These are phyloP conservation scores for Chrysosporium keratinophilum DNA, from an alignment of 2,329 filamentous ascomycete genomes.

Conservation along the genomic window DNA sequence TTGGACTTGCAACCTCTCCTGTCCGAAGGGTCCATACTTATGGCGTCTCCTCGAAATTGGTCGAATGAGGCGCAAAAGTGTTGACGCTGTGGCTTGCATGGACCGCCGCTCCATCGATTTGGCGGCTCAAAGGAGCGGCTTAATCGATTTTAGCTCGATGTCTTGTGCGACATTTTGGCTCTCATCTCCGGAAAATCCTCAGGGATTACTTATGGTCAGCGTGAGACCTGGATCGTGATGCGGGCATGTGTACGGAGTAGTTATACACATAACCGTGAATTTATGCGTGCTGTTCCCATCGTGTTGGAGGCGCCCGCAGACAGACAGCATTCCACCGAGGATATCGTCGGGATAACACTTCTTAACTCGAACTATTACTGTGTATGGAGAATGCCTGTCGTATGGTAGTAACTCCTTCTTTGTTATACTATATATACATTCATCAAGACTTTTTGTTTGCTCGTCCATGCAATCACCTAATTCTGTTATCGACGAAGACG, in stretches of 20 bases:
- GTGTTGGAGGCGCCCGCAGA: background rate
- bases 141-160: slow-evolving; percentile 1
- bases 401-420: background rate
- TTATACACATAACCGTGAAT: too few species aligned
- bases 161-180: background rate
- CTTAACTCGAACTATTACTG: background rate
- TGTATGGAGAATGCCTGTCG: background rate
- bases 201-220: background rate
- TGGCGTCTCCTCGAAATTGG: background rate
- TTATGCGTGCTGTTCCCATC: background rate
- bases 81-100: slow-evolving; percentile 9
- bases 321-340: background rate
- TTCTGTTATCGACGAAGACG: background rate
- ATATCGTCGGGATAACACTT: background rate
- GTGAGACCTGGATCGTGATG: background rate
- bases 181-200: background rate
- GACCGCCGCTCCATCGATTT: background rate
- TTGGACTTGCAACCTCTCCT: too few species aligned
- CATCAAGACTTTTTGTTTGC: background rate
- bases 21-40: background rate
- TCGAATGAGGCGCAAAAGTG: background rate
- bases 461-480: background rate
- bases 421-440: background rate
- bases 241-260: background rate
- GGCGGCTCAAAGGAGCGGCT: background rate